Conservation (phyloP, 2,329 filamentous ascomycete species). For the Colletotrichum eremochloae region DNA sequence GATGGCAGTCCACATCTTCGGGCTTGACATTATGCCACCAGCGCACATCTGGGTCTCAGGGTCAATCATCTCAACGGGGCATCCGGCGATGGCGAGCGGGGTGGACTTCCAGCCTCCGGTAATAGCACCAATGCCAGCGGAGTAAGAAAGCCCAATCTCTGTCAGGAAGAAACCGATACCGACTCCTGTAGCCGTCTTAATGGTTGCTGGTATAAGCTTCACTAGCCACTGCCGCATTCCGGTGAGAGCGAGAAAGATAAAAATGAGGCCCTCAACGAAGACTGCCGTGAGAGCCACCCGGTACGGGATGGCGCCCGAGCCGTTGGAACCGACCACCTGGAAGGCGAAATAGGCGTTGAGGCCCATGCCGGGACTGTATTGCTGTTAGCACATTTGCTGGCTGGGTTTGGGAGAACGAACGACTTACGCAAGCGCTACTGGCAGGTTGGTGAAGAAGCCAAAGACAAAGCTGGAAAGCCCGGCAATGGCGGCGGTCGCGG, state of each 20-base stretch:
- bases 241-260: constrained; percentile 73
- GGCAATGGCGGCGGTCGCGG: constrained; percentile 84
- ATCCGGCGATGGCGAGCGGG: constrained; percentile 83
- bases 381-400: constrained; percentile 26
- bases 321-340: constrained; percentile 74
- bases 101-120: constrained; percentile 75
- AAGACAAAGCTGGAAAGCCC: constrained; percentile 82
- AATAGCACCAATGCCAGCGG: constrained; percentile 85
- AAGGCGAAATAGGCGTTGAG: constrained; percentile 78
- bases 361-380: constrained; percentile 72
- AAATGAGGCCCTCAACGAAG: constrained; percentile 75
- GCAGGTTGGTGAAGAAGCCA: constrained; percentile 85
- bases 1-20: constrained; percentile 90
- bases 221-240: constrained; percentile 82
- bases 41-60: constrained; percentile 62
- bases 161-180: constrained; percentile 76
- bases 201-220: constrained; percentile 72
- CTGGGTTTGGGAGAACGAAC: background rate
- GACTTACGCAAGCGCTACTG: constrained; percentile 78
- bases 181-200: constrained; percentile 75
- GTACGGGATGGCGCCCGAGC: constrained; percentile 69
- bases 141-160: constrained; percentile 78
- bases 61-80: constrained; percentile 68
- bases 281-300: constrained; percentile 72
- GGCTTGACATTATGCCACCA: constrained; percentile 79